Evolutionary conservation across 257 asterid species (phyloP), one percentile per base, ranked within the genome.

Genomic region (Dorcoceras hygrometricum): DNA sequence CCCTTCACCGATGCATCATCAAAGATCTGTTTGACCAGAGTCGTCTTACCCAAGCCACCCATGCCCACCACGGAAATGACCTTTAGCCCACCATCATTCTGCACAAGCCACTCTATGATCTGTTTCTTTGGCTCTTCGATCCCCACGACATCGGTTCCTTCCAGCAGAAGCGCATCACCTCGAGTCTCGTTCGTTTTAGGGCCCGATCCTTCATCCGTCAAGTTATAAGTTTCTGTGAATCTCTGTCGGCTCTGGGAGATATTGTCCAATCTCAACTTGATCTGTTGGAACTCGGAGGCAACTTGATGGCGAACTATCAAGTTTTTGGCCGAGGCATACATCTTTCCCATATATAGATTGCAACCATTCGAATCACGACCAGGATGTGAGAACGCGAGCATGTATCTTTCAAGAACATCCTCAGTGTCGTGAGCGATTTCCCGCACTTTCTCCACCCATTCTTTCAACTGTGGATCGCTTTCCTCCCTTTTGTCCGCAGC

Each of bases 111-210:
- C 57, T 54, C 23, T 8, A 51, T 19, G 12, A 78, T 68, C 26
- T 76, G 69, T 22, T 55, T 8, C 68, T 72, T 82, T 3, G 76
- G 81, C 48, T 64, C 29, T 57, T 67, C 71, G 18, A 79, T 70
- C 14, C 87, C 84, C 14, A 77, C 79, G 22, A 82, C 74, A 22
- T 79, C 77, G 2, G 39, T 31, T 39, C 72, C 79, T 64, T 73
- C 79, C 18, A 77, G 8, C 11, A 77, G 64, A 20, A 75, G 16
- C 4, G 81, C 76, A 66, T 66, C 78, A 0, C 72, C 81, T 36
- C 82, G 71, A 27, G 75, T 66, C 22, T 70, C 76, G 53, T 63
- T 36, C 59, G 62, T 25, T 16, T 24, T 8, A 10, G 27, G 28
- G 7, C 23, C 57, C 28, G 39, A 58, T 16, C 25, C 57, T 29